Evolutionary conservation across 768 basidiomycete species (phyloP), one percentile per base, ranked within the genome.

Genomic region (Amanita thiersii): DNA sequence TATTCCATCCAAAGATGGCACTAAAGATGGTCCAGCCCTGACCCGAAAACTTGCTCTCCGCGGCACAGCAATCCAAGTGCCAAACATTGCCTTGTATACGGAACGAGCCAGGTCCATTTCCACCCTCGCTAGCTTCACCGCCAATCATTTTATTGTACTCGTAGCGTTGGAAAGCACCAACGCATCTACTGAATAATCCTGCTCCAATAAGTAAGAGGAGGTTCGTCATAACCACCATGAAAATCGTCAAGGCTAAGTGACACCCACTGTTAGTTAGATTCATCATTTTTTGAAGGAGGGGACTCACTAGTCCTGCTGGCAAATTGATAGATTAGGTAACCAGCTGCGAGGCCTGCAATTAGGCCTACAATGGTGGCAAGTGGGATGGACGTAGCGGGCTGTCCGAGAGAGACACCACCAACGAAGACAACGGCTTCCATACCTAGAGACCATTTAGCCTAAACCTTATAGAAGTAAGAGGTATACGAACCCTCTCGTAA

Each of bases 381-480:
- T 1, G 94, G 94, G 50, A 96, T 93, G 4, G 92, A 75, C 1
- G 72, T 75, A 1, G 87, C 93, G 3, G 79, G 67, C 53, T 88
- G 75, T 23, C 82, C 83, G 38, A 97, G 80, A 3, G 92, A 82
- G 24, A 97, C 91, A 38, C 92, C 91, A 3, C 92, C 88, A 25
- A 96, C 90, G 55, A 97, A 96, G 46, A 97, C 70, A 44, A 96
- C 84, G 1, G 86, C 91, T 59, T 97, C 93, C 47, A 97, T 68
- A 35, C 81, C 80, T 82, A 48, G 12, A 26, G 17, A 17, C 6
- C 24, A 24, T 5, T 28, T 11, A 39, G 11, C 3, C 3, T n/a
- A n/a, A n/a, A n/a, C n/a, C n/a, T n/a, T n/a, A n/a, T n/a, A n/a
- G n/a, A n/a, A n/a, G n/a, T n/a, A n/a, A n/a, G n/a, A n/a, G n/a